Conservation (phyloP, 768 basidiomycete species). For the Tephrocybe sp. region DNA sequence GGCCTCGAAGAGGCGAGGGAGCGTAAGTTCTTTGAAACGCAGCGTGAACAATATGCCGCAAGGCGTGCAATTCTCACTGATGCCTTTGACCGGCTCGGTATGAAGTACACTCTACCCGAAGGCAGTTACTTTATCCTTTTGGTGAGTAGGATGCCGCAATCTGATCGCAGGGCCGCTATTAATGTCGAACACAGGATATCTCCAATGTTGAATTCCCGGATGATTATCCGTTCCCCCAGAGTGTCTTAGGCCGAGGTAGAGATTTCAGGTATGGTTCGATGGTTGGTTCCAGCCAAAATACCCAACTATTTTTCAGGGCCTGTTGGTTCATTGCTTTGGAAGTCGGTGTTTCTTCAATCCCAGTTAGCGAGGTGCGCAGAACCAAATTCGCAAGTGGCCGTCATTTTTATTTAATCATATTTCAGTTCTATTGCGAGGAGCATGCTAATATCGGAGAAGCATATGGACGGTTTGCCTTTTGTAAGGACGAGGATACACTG, state of each 20-base stretch:
- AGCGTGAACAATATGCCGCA: constrained; percentile 75
- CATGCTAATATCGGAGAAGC: constrained; percentile 84
- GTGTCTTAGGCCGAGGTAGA: constrained; percentile 72
- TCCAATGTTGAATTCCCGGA: constrained; percentile 77
- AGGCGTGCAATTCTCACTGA: constrained; percentile 71
- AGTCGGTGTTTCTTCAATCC: constrained; percentile 88
- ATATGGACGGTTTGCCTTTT: constrained; percentile 89
- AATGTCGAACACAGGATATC: constrained; percentile 53
- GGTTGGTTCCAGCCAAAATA: too few species aligned
- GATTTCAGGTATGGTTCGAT: constrained; percentile 74
- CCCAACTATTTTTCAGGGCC: constrained; percentile 45
- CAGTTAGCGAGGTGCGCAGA: constrained; percentile 85
- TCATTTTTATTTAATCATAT: constrained; percentile 5
- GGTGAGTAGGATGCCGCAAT: constrained; percentile 39
- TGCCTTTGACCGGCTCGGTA: constrained; percentile 78
- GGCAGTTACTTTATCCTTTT: constrained; percentile 90
- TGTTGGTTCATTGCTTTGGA: constrained; percentile 94
- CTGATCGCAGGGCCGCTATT: neutral
- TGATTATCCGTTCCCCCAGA: constrained; percentile 77
- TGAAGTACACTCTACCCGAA: constrained; percentile 85
- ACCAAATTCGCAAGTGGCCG: neutral
- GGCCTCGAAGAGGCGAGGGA: constrained; percentile 79
- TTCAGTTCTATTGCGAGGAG: constrained; percentile 87
- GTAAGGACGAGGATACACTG: constrained; percentile 90
- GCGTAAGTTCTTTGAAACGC: constrained; percentile 74